Percentiles rank a stretch among this genome's conserved stretches.
phyloP scores from a whole-genome alignment of 2,329 filamentous ascomycete species.

The Penicillium sp. region DNA sequence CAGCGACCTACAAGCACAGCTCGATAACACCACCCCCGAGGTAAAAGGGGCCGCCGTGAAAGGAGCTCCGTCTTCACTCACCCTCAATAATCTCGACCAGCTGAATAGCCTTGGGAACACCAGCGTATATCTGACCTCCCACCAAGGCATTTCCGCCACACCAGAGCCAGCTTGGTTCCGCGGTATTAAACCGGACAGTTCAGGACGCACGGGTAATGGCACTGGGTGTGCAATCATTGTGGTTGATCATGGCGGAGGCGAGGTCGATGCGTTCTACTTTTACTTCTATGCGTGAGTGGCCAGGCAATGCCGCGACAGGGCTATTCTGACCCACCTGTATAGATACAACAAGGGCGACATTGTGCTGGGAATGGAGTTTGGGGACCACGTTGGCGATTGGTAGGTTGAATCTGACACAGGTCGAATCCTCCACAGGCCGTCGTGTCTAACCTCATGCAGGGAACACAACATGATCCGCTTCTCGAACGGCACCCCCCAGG shows the following conservation, averaged over 20 bases:
- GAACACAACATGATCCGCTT: conserved; percentile 69
- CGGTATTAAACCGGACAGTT: conserved; percentile 53
- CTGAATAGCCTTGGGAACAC: conserved; percentile 48
- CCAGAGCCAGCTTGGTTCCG: conserved; percentile 48
- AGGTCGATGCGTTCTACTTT: conserved; percentile 61
- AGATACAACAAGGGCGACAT: conserved; percentile 55
- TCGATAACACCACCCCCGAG: conserved; percentile 48
- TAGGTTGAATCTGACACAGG: conserved; percentile 30
- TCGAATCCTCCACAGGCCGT: background rate
- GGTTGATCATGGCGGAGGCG: conserved; percentile 53
- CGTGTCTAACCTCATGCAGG: conserved; percentile 36
- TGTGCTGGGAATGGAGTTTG: conserved; percentile 51
- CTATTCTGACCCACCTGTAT: conserved; percentile 1
- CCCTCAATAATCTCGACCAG: conserved; percentile 48
- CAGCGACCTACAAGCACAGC: conserved; percentile 48
- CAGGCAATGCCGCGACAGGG: background rate
- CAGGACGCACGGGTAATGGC: conserved; percentile 52
- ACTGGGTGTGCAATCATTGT: conserved; percentile 56
- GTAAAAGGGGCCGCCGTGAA: conserved; percentile 44
- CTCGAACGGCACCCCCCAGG: conserved; percentile 52
- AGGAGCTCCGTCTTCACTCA: conserved; percentile 41
- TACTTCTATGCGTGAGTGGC: conserved; percentile 56
- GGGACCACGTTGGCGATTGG: conserved; percentile 64
- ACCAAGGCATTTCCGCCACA: conserved; percentile 45
- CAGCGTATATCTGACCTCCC: conserved; percentile 51